Percentiles rank a stretch among this genome's conserved stretches.
Evolutionary conservation across 257 asterid species (phyloP).

Genomic region (Misopates orontium): DNA sequence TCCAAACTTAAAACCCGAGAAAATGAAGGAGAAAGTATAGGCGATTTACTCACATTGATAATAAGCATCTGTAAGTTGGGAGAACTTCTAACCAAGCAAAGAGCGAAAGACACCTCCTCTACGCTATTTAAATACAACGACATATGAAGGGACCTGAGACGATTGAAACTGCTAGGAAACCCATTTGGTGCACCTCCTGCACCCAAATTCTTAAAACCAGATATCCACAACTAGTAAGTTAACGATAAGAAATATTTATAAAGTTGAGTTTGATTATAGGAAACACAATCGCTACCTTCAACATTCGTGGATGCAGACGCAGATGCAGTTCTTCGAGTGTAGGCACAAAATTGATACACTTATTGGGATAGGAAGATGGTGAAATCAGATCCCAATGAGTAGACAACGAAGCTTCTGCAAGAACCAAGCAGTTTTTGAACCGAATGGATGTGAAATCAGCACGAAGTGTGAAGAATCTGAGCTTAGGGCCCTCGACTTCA

Average conservation of each 20-base stretch:
- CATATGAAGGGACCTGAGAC: constrained; percentile 10
- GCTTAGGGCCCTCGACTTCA: constrained; percentile 23
- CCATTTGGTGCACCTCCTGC: constrained; percentile 6
- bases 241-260: not conserved
- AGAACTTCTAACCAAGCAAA: constrained; percentile 7
- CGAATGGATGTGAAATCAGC: constrained; percentile 14
- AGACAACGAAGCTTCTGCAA: constrained; percentile 23
- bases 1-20: no score
- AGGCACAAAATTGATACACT: not conserved
- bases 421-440: constrained; percentile 20
- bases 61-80: not conserved
- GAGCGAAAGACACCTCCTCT: constrained; percentile 14
- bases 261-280: not conserved
- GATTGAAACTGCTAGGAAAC: not conserved
- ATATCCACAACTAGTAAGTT: constrained; percentile 3
- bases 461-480: not conserved
- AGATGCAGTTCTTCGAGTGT: constrained; percentile 4
- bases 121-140: constrained; percentile 11
- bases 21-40: not conserved
- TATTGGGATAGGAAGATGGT: not conserved
- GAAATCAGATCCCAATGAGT: not conserved
- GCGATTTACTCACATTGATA: not conserved
- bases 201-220: not conserved
- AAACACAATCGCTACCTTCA: not conserved
- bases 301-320: not conserved